phyloP scores from a whole-genome alignment of 2,329 filamentous ascomycete species.

The Catunica adiposa region DNA sequence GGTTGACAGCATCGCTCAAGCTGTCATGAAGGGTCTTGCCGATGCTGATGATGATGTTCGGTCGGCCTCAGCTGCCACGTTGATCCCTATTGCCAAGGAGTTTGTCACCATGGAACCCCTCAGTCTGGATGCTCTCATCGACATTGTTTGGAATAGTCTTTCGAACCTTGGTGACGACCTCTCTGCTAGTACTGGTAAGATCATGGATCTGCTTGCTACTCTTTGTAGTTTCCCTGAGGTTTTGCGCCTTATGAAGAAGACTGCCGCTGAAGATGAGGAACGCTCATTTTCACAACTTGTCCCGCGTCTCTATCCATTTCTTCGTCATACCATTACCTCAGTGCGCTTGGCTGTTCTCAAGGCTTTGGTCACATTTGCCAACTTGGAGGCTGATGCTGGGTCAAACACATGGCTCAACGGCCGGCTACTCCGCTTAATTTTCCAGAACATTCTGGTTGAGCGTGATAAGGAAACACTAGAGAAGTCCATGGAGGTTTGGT shows the following conservation, averaged over 20 bases:
- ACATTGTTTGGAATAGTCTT: slow-evolving; percentile 93
- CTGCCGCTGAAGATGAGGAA: slow-evolving; percentile 65
- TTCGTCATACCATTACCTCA: slow-evolving; percentile 91
- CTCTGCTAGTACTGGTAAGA: slow-evolving; percentile 90
- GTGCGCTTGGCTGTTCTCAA: slow-evolving; percentile 87
- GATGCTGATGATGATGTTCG: slow-evolving; percentile 91
- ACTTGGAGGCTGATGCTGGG: slow-evolving; percentile 66
- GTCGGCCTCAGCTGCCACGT: slow-evolving; percentile 88
- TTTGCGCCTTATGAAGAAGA: slow-evolving; percentile 80
- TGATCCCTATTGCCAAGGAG: slow-evolving; percentile 90
- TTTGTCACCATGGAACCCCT: slow-evolving; percentile 72
- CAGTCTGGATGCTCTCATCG: slow-evolving; percentile 66
- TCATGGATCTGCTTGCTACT: slow-evolving; percentile 95
- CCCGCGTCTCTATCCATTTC: slow-evolving; percentile 84
- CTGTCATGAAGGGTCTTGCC: slow-evolving; percentile 86
- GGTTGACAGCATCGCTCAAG: slow-evolving; percentile 80
- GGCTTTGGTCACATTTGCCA: slow-evolving; percentile 81
- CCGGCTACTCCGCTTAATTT: slow-evolving; percentile 71
- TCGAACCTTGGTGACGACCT: slow-evolving; percentile 94
- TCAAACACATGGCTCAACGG: slow-evolving; percentile 59
- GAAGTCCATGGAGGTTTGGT: slow-evolving; percentile 77
- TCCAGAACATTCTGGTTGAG: slow-evolving; percentile 90
- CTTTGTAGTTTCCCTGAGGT: slow-evolving; percentile 90
- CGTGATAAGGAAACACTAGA: slow-evolving; percentile 68
- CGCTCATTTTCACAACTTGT: slow-evolving; percentile 87